Evolutionary conservation across 2,329 filamentous ascomycete species (phyloP), one percentile per base, ranked within the genome.

Genomic region (Xylaria sp.): DNA sequence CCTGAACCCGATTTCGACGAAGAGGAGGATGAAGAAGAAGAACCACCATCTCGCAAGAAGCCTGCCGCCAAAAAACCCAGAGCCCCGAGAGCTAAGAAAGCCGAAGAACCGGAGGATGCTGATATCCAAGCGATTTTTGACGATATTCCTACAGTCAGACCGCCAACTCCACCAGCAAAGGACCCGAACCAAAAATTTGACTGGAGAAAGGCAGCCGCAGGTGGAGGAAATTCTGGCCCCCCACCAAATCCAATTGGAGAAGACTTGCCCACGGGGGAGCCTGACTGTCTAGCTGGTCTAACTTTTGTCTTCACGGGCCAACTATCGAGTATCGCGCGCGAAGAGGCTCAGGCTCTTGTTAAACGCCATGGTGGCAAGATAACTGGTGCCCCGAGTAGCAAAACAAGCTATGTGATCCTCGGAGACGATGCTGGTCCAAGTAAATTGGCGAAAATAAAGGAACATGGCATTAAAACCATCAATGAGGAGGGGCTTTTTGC

Each of bases 291-390:
- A 63, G 90, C 90, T 61, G 96, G 96, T 0, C 84, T 98, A 62
- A 92, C 89, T 0, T 99, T 99, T 76, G 96, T 99, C 31, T 99
- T 99, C 74, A 99, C 96, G 0, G 96, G 96, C 27, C 85, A 97
- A 27, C 83, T 98, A 44, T 87, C 92, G 67, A 90, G 87, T 0
- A 87, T 98, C 63, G 90, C 92, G 50, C 89, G 96, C 67, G 94
- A 97, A 5, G 94, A 97, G 73, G 95, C 89, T 1, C 90, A 94
- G 71, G 89, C 87, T 49, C 83, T 99, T 20, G 93, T 98, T 63
- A 99, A 99, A 79, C 89, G 90, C 69, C 96, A 97, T 77, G 96
- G 96, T 47, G 96, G 96, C 60, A 98, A 97, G 80, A 90, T 97
- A 27, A 97, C 91, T 10, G 85, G 84, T 10, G 90, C 89, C 5